Evolutionary conservation across 139 green algal species (phyloP).

Genomic region (Asterochloris erici): DNA sequence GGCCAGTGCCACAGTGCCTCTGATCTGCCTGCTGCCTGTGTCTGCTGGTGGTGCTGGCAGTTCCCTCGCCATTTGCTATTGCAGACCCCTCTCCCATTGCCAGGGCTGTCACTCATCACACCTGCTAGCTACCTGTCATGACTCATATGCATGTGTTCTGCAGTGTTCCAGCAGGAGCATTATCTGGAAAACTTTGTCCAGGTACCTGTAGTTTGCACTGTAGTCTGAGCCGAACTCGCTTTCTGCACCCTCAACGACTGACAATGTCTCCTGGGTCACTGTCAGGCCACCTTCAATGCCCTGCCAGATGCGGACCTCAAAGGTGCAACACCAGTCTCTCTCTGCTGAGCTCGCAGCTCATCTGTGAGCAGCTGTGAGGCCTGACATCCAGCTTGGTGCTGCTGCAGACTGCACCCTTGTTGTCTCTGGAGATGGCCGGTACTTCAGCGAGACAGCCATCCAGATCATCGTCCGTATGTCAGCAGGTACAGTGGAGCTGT

Average conservation of each 20-base stretch:
- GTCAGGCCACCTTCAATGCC: conserved; percentile 26
- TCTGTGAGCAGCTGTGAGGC: background rate
- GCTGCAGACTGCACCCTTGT: conserved; percentile 62
- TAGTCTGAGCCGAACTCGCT: too few relatives aligned
- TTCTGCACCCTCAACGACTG: too few relatives aligned
- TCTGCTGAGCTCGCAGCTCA: background rate
- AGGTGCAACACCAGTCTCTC: conserved; percentile 22
- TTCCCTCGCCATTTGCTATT: background rate
- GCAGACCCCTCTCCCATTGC: too few relatives aligned
- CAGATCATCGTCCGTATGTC: conserved; percentile 93
- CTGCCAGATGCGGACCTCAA: conserved; percentile 22
- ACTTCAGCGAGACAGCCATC: conserved; percentile 86
- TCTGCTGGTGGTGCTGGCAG: background rate
- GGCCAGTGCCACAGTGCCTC: background rate
- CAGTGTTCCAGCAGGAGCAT: conserved; percentile 50
- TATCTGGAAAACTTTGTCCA: conserved; percentile 89
- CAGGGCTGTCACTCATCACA: too few relatives aligned
- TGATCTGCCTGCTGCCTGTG: background rate
- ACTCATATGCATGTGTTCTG: background rate
- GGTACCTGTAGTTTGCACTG: background rate
- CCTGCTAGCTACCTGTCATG: background rate
- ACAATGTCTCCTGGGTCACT: too few relatives aligned
- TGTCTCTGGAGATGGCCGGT: conserved; percentile 88
- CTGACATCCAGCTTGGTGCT: background rate
- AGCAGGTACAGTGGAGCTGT: conserved; percentile 60